Base-by-base conservation (phyloP, 257 asterid genomes). In the Solanum chiquidenum region DNA sequence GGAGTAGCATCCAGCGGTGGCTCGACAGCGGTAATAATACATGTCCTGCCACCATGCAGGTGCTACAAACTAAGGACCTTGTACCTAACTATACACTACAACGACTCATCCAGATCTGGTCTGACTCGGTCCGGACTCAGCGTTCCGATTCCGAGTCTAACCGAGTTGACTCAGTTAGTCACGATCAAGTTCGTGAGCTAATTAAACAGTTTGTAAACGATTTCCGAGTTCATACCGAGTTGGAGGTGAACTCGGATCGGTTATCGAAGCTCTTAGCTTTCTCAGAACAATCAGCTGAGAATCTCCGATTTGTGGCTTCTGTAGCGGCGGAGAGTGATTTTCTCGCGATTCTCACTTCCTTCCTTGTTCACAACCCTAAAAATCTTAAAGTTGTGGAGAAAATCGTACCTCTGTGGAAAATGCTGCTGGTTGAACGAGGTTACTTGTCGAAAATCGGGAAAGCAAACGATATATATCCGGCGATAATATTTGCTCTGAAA, bases 41-140 rank as follows among this genome's bases (percentile, higher is more conserved):
- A 25, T 96, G 98, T 88, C 98, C 98, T 44, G 98, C 98, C 86
- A 96, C 98, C 91, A 96, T 96, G 98, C 98, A 95, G 90, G 91
- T 91, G 27, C 93, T 96, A 8, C 94, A 87, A 0, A 88, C 75
- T 12, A 94, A 90, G 71, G 98, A 96, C 7, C 93, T 96, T 20
- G 93, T 94, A 38, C 98, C 98, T 42, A 96, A 95, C 73, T 91
- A 94, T 86, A 95, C 95, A 33, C 96, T 95, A 60, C 95, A 91
- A 33, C 94, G 98, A 4, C 95, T 95, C 82, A 95, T 95, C 87
- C 89, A 92, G 86, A 88, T 95, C 90, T 95, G 98, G 98, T 90
- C 94, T 37, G 94, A 94, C 72, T 87, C 95, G 89, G 87, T 86
- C 58, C 88, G 55, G 29, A 58, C 91, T 86, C 89, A 87, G 23